A percentile compares a stretch with the other conserved stretches of the same genome.
Conservation (phyloP, 495 filamentous ascomycete species). For the Xanthoparmelia taractica region DNA sequence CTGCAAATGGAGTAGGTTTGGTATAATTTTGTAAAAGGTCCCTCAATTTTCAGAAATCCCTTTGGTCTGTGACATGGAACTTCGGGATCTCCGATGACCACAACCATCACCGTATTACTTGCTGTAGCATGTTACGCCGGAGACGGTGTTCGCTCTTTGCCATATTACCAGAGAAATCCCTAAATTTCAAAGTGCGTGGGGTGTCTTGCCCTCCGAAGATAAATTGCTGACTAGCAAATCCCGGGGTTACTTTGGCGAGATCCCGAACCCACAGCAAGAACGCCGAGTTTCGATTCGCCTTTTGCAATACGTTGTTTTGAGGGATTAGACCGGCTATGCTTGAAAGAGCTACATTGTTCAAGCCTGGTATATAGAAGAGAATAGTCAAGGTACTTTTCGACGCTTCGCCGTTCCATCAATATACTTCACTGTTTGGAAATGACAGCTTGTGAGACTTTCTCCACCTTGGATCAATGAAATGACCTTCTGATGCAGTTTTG, state of each 20-base stretch:
- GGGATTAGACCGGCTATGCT: background rate
- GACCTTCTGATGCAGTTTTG: conserved; percentile 56
- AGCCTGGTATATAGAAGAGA: background rate
- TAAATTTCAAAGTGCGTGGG: background rate
- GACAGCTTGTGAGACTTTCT: background rate
- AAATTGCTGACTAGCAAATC: background rate
- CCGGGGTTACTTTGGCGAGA: background rate
- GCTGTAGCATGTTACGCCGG: too few species aligned
- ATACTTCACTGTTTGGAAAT: background rate
- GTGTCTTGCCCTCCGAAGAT: background rate
- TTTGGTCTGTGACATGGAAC: background rate
- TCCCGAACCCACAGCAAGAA: background rate
- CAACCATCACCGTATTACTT: background rate
- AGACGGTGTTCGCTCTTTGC: background rate
- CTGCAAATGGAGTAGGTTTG: background rate
- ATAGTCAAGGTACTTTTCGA: background rate
- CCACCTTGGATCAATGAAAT: background rate
- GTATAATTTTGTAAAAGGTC: background rate
- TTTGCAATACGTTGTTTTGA: background rate
- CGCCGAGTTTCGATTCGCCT: background rate
- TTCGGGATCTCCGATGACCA: background rate
- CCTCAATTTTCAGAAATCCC: background rate
- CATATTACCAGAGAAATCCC: too few species aligned
- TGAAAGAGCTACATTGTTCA: background rate
- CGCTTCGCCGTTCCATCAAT: background rate